These are phyloP conservation scores for Logfia minima DNA, from an alignment of 129 eudicot genomes.

Conservation along the genomic window DNA sequence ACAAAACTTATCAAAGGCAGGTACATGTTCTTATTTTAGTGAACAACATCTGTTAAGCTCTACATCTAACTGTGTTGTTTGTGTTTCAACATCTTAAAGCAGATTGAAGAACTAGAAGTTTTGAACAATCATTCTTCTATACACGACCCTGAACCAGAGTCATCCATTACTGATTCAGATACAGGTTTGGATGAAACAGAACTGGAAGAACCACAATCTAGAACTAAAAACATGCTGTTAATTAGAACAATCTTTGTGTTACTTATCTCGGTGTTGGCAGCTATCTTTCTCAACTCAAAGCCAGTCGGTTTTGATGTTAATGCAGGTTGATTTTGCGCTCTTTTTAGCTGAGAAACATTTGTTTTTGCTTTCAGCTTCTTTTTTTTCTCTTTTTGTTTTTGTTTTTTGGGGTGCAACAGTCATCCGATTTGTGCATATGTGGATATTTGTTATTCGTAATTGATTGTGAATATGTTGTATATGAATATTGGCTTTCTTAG, in stretches of 20 bases:
- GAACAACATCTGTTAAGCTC: background rate
- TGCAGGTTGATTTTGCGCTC: constrained; percentile 23
- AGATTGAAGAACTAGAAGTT: constrained; percentile 63
- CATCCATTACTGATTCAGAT: constrained; percentile 41
- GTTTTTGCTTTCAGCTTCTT: constrained; percentile 21
- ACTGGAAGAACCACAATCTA: constrained; percentile 22
- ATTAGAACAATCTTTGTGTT: constrained; percentile 43
- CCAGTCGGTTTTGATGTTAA: constrained; percentile 19
- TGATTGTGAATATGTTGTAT: constrained; percentile 33
- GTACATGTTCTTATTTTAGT: constrained; percentile 11
- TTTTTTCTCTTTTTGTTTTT: background rate
- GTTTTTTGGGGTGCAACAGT: background rate
- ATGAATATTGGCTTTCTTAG: constrained; percentile 20
- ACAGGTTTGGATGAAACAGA: constrained; percentile 30
- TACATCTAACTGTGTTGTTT: constrained; percentile 14
- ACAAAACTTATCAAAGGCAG: constrained; percentile 42
- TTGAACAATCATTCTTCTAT: constrained; percentile 20
- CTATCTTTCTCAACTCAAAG: constrained; percentile 35
- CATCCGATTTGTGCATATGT: constrained; percentile 27
- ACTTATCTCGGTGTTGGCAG: constrained; percentile 46
- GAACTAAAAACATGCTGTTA: constrained; percentile 30
- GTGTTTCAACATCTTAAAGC: constrained; percentile 15
- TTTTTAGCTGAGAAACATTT: constrained; percentile 6
- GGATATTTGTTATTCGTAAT: constrained; percentile 24
- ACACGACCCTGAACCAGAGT: constrained; percentile 36